These are phyloP conservation scores for Aspergillus nidulans DNA, from an alignment of 495 filamentous ascomycete species.

Conservation along the genomic window DNA sequence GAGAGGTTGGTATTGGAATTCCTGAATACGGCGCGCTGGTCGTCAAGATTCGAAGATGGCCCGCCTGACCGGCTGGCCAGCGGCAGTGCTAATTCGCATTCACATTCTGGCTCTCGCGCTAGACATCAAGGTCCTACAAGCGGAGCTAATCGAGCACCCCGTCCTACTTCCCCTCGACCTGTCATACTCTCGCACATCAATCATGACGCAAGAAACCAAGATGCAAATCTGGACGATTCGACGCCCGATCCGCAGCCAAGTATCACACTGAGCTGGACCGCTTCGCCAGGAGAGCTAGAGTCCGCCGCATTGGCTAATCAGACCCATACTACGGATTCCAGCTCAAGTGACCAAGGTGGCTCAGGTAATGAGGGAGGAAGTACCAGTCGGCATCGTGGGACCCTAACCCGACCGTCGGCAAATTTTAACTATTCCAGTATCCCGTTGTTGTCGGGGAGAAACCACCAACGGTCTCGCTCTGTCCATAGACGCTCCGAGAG, in stretches of 20 bases:
- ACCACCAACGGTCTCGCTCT: conserved; percentile 31
- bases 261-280: conserved; percentile 34
- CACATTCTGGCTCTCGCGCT: conserved; percentile 29
- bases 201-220: conserved; percentile 17
- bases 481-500: conserved; percentile 30
- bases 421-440: conserved; percentile 21
- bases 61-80: conserved; percentile 30
- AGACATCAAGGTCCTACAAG: conserved; percentile 33
- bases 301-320: conserved; percentile 20
- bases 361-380: conserved; percentile 17
- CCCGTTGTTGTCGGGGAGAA: conserved; percentile 18
- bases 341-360: conserved; percentile 18
- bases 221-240: conserved; percentile 18
- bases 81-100: conserved; percentile 22
- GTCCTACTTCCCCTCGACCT: conserved; percentile 37
- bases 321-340: conserved; percentile 17
- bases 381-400: conserved; percentile 12
- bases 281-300: conserved; percentile 34
- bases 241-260: conserved; percentile 33
- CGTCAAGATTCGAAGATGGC: conserved; percentile 33
- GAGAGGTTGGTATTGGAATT: conserved; percentile 58
- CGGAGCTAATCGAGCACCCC: conserved; percentile 38
- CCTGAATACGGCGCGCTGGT: conserved; percentile 44
- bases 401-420: conserved; percentile 18
- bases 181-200: conserved; percentile 40